Base-by-base conservation (phyloP, 106 monocot species). In the Alisma plantagoaquatica region DNA sequence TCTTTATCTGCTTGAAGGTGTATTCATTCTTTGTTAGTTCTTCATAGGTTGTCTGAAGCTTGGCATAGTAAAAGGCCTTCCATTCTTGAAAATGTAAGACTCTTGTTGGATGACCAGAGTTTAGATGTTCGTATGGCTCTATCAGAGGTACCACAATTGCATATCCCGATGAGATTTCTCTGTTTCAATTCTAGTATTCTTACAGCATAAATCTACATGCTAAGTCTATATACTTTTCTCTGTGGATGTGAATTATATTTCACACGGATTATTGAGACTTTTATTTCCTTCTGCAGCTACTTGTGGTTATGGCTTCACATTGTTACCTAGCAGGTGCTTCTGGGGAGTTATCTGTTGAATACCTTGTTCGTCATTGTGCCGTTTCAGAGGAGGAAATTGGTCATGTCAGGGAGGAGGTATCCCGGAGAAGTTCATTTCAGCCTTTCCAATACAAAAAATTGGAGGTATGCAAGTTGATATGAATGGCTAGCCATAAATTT, bases 261-360 rank as follows among this genome's bases (percentile, higher is more conserved):
- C n/a, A n/a, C n/a, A n/a, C n/a, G n/a, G n/a, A n/a, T n/a, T n/a
- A n/a, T n/a, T n/a, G n/a, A n/a, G n/a, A n/a, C n/a, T n/a, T n/a
- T n/a, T n/a, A n/a, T n/a, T n/a, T n/a, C n/a, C n/a, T n/a, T n/a
- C 66, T 33, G 1, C 81, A 96, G 96, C 69, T 96, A 53, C 75
- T 96, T 53, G 73, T 96, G 64, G 96, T 96, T 35, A 89, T 96
- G 96, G 96, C 96, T 45, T 96, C 89, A 43, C 89, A 96, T 61
- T 96, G 89, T 41, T 96, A 96, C 56, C 54, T 89, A 53, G 68
- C 62, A 60, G 84, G 84, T 30, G 48, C 71, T 54, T 61, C 84
- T 59, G 75, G 71, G 3, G 89, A 96, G 66, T 53, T 81, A 48
- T 84, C 76, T 54, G 43, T 96, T 57, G 96, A 96, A 63, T 84